Conservation (phyloP, 1,284 basidiomycete species). For the Neotropicomus parvogracilis region DNA sequence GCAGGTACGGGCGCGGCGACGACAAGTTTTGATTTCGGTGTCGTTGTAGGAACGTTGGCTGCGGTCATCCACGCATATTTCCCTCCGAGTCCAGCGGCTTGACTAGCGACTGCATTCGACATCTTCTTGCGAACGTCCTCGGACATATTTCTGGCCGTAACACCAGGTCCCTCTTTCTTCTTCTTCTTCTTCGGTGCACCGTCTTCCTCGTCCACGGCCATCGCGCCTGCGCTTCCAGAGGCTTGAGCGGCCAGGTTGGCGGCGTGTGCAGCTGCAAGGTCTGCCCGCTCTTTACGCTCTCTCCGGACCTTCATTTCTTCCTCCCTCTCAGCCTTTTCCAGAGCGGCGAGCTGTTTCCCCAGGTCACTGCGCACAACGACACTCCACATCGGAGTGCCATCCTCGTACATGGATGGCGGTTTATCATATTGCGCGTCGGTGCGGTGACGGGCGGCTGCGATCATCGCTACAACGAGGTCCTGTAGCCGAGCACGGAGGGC, state of each 20-base stretch:
- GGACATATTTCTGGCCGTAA: slow-evolving; percentile 81
- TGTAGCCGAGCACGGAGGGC: slow-evolving; percentile 74
- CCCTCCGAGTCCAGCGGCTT: slow-evolving; percentile 75
- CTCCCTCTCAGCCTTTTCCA: slow-evolving; percentile 76
- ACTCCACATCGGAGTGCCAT: slow-evolving; percentile 73
- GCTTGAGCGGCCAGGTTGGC: slow-evolving; percentile 59
- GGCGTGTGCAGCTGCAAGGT: slow-evolving; percentile 62
- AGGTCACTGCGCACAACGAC: slow-evolving; percentile 69
- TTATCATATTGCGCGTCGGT: slow-evolving; percentile 68
- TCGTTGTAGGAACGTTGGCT: slow-evolving; percentile 43
- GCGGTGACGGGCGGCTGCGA: slow-evolving; percentile 67
- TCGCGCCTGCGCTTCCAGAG: slow-evolving; percentile 34
- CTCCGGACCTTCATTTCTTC: slow-evolving; percentile 71
- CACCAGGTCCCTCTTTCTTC: slow-evolving; percentile 79
- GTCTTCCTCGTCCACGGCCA: slow-evolving; percentile 37
- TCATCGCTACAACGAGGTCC: slow-evolving; percentile 66
- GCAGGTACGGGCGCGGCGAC: slow-evolving; percentile 25
- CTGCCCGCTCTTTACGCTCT: slow-evolving; percentile 70
- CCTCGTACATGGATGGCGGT: slow-evolving; percentile 60
- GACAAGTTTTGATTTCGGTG: slow-evolving; percentile 46
- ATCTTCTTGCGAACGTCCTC: slow-evolving; percentile 87
- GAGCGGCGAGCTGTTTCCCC: slow-evolving; percentile 65
- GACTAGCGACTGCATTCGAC: slow-evolving; percentile 83
- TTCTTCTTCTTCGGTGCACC: slow-evolving; percentile 74
- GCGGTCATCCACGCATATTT: slow-evolving; percentile 86